Base-by-base conservation (phyloP, 495 filamentous ascomycete genomes). In the Cladorrhinum samala region DNA sequence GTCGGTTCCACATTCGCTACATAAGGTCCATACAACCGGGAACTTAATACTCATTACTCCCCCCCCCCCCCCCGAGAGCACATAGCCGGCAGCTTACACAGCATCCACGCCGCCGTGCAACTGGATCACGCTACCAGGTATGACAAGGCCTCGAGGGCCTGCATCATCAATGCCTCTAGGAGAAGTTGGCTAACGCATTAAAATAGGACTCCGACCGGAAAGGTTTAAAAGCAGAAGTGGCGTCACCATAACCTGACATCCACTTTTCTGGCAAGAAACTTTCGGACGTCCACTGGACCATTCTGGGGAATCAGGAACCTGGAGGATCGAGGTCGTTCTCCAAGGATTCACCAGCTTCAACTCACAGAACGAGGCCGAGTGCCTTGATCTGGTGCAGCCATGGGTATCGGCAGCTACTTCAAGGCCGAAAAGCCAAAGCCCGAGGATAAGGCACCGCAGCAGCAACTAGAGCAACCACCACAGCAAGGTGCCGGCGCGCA, bases 361-460 rank as follows among this genome's bases (percentile, higher is more conserved):
- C 43, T 40, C 14, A 46, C 42, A 45, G 27, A 41, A 41, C 23
- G 17, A 48, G 30, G 40, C 52, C 36, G 27, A 42, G 37, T 36
- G 51, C 41, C 47, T 30, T 39, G 55, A 46, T 46, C 25, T 27
- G 56, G 43, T 58, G 52, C 53, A 53, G 62, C 55, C 38, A 86
- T 86, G 83, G 83, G 82, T 24, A 54, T 86, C 43, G 72, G 66
- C 42, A 77, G 66, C 60, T 85, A 85, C 53, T 84, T 86, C 74
- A 83, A 77, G 66, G 70, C 74, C 9, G 67, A 74, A 42, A 73
- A 75, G 68, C 70, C 73, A n/a, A 25, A 63, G 37, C 38, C 55
- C 18, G 46, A 46, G 49, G 21, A 30, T 51, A 54, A 21, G 2
- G 45, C 21, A 46, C 33, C 43, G 19, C 8, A 21, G 18, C 37